Conservation (phyloP, 2,329 filamentous ascomycete genomes). For the Ambrosiella cleistominuta region DNA sequence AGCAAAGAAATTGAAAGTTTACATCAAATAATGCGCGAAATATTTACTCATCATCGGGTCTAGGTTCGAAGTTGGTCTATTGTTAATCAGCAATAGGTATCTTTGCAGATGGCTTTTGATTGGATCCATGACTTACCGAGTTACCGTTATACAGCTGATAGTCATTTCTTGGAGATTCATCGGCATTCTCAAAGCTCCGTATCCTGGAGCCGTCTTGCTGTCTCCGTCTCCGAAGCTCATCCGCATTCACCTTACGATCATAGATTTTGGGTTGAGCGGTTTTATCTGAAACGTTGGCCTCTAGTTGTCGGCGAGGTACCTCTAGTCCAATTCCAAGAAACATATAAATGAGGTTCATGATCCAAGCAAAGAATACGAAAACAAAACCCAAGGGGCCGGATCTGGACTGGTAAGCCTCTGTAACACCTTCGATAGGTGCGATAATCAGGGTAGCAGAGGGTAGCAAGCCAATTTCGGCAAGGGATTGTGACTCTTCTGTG, state of each 20-base stretch:
- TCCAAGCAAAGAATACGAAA: slow-evolving; percentile 21
- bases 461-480: slow-evolving; percentile 53
- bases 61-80: slow-evolving; percentile 53
- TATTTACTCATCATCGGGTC: slow-evolving; percentile 37
- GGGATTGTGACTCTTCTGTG: slow-evolving; percentile 51
- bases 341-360: slow-evolving; percentile 15
- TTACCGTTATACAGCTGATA: slow-evolving; percentile 84
- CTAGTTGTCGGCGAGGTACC: slow-evolving; percentile 14
- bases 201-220: slow-evolving; percentile 13
- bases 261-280: background rate
- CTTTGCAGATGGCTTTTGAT: too few relatives aligned
- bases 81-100: slow-evolving; percentile 1
- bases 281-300: slow-evolving; percentile 4
- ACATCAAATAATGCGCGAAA: slow-evolving; percentile 10
- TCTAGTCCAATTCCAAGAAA: slow-evolving; percentile 3
- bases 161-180: slow-evolving; percentile 33
- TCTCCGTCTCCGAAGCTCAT: slow-evolving; percentile 8
- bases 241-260: background rate
- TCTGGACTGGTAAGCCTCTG: slow-evolving; percentile 23
- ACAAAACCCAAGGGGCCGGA: slow-evolving; percentile 18
- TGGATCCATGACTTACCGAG: slow-evolving; percentile 40
- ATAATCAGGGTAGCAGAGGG: slow-evolving; percentile 74
- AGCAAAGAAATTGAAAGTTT: slow-evolving; percentile 15
- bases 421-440: slow-evolving; percentile 42
- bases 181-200: slow-evolving; percentile 14